Percentiles rank a stretch among this genome's conserved stretches.
Evolutionary conservation across 2,329 filamentous ascomycete species (phyloP).

Genomic region (Paradendryphiella salina): DNA sequence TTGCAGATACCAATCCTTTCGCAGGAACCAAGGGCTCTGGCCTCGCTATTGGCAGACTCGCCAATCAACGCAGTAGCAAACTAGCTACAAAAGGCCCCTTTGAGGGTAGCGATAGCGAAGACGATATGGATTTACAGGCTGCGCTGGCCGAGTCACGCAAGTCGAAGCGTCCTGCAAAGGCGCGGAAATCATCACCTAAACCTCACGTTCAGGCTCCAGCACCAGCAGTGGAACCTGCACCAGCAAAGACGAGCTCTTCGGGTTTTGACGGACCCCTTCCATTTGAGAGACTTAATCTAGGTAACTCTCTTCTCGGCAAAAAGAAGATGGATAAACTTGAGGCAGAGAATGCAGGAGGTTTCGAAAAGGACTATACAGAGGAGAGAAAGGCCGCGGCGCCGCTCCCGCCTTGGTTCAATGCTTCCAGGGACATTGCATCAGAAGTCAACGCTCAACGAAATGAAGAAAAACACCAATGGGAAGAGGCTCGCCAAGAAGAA

Average conservation of each 20-base stretch:
- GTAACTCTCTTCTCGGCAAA: constrained; percentile 60
- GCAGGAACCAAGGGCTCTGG: constrained; percentile 48
- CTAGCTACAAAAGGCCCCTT: constrained; percentile 39
- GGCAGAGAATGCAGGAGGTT: constrained; percentile 65
- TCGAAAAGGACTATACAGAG: constrained; percentile 57
- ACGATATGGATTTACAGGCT: constrained; percentile 75
- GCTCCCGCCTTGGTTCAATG: constrained; percentile 74
- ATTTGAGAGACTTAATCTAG: constrained; percentile 78
- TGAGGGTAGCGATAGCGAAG: constrained; percentile 61
- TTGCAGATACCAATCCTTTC: constrained; percentile 50
- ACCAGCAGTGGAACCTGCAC: constrained; percentile 32
- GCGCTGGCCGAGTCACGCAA: constrained; percentile 73
- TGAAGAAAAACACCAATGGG: constrained; percentile 53
- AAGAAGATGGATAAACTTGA: constrained; percentile 58
- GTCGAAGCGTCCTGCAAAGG: constrained; percentile 41
- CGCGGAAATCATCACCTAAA: constrained; percentile 41
- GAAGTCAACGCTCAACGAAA: constrained; percentile 61
- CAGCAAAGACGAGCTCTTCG: constrained; percentile 59
- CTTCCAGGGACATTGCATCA: constrained; percentile 53
- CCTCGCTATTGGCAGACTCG: constrained; percentile 70
- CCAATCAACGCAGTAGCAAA: constrained; percentile 72
- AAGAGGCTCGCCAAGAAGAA: constrained; percentile 60
- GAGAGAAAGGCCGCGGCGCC: constrained; percentile 57
- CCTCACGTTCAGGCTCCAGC: constrained; percentile 14
- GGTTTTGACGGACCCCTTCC: constrained; percentile 79